Base-by-base conservation (phyloP, 1,139 yeast species). In the Candida frijolesensis region DNA sequence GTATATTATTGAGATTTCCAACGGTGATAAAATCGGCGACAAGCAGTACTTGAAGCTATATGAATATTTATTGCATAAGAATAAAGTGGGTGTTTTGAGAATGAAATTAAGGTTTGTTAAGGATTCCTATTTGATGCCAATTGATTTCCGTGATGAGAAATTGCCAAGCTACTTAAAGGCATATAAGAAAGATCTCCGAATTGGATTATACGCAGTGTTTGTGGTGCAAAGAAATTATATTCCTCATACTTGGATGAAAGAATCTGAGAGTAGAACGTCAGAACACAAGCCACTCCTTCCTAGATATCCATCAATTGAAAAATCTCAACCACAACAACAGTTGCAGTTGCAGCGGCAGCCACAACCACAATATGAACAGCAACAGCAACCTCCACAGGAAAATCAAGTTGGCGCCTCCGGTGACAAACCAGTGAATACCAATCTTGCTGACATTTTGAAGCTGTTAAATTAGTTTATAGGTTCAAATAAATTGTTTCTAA, bases 111-210 rank as follows among this genome's bases (percentile, higher is more conserved):
- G 64, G 18, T 73, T 76, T 55, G 84, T 85, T 33, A 87, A 86
- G 60, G 95, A 87, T 62, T 76, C 85, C 2, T 88, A 87, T 64
- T 56, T 88, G 44, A 64, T 86, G 33, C 77, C 89, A 1, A 57
- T 82, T 19, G 71, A 65, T 54, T 63, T 64, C 50, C 52, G 63
- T 44, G 64, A 66, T 50, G 59, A 64, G 42, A 35, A 57, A 37
- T 54, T 71, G 19, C 74, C 76, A 1, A 51, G 53, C 22, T 70
- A 65, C 51, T 66, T 77, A 33, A 54, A 61, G 35, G 19, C 48
- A 10, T 57, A 51, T 45, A 53, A 54, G 37, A 39, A 48, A n/a
- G 54, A 50, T 18, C 45, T 51, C 46, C 63, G 60, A 44, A 64
- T 59, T 22, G 78, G 80, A 10, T 60, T 81, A 46, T 77, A 71